A percentile compares a stretch with the other conserved stretches of the same genome.
These are phyloP conservation scores for Pichia sp. DNA, from an alignment of 1,139 yeast species.

Conservation along the genomic window DNA sequence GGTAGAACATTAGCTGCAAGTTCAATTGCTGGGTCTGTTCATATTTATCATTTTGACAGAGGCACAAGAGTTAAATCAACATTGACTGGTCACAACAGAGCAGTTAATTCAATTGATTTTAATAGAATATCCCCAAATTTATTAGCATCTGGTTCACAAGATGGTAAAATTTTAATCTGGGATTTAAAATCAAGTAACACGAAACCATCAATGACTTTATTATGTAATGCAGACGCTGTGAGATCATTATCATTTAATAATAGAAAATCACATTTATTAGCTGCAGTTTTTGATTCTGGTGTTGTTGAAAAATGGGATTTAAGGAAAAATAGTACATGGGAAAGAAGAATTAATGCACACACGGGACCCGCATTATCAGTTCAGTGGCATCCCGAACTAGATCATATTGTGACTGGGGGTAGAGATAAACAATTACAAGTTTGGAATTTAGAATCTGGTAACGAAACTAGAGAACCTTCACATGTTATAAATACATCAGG, in stretches of 20 bases:
- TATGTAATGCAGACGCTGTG: constrained; percentile 58
- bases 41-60: constrained; percentile 41
- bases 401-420: constrained; percentile 86
- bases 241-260: constrained; percentile 58
- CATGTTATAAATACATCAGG: constrained; percentile 70
- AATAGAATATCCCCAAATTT: constrained; percentile 49
- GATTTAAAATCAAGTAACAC: constrained; percentile 56
- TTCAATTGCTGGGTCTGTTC: constrained; percentile 45
- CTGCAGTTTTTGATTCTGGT: constrained; percentile 87
- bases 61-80: constrained; percentile 39
- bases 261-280: constrained; percentile 42
- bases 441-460: constrained; percentile 53
- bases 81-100: constrained; percentile 67
- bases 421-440: constrained; percentile 78
- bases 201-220: constrained; percentile 43
- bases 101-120: constrained; percentile 77
- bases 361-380: constrained; percentile 85
- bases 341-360: constrained; percentile 78
- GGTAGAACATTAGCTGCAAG: constrained; percentile 42
- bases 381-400: constrained; percentile 82
- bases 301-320: constrained; percentile 79
- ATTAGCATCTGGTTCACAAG: constrained; percentile 82
- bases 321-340: constrained; percentile 52
- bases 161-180: constrained; percentile 85
- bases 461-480: constrained; percentile 51